Evolutionary conservation across 73 alveolate genomes (phyloP).

Genomic region (Paramecium sexaurelia): DNA sequence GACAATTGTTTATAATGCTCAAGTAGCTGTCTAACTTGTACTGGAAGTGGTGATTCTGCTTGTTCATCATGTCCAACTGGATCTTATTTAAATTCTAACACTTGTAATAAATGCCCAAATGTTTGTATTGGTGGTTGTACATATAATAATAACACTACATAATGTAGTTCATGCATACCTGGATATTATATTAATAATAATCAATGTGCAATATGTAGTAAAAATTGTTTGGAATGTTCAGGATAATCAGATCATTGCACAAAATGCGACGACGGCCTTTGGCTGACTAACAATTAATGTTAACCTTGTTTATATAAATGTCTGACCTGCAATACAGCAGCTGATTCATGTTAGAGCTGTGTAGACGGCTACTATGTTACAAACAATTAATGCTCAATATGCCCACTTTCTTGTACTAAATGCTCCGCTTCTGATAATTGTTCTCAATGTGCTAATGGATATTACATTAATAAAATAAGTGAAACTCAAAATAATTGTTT

Average conservation of each 20-base stretch:
- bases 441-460: not conserved
- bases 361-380: not conserved
- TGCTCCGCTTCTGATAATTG: slow-evolving; percentile 18
- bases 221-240: slow-evolving; percentile 14
- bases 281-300: slow-evolving; percentile 35
- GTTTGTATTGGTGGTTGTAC: not conserved
- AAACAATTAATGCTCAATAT: not conserved
- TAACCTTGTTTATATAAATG: not conserved
- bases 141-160: not conserved
- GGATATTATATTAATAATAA: not conserved
- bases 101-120: not conserved
- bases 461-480: not conserved
- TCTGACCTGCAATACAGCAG: not conserved
- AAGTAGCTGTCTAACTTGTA: not conserved
- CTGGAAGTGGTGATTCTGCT: not conserved
- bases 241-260: slow-evolving; percentile 28
- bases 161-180: not conserved
- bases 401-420: slow-evolving; percentile 23
- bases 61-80: not conserved
- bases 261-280: not conserved
- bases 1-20: not conserved
- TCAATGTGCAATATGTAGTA: not conserved
- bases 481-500: not conserved
- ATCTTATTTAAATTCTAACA: not conserved
- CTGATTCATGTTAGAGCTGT: slow-evolving; percentile 8